These are phyloP conservation scores for Cavenderia fasciculata DNA, from an alignment of 78 protist genomes.

Conservation along the genomic window DNA sequence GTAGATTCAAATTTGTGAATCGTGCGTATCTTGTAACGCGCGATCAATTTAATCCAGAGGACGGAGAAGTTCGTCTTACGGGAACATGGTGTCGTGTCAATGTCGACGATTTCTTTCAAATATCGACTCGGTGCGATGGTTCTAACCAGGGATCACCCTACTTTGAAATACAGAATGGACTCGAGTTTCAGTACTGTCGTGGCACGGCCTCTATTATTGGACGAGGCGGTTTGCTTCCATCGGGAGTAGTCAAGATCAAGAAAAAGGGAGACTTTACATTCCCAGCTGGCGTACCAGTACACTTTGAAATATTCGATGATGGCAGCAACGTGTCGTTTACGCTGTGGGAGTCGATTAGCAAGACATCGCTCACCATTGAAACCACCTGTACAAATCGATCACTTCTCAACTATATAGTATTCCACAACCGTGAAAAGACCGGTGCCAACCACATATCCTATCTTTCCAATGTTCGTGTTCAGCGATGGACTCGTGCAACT, in stretches of 20 bases:
- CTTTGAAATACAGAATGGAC: conserved; percentile 45
- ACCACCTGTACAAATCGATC: conserved; percentile 41
- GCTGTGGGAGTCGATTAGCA: conserved; percentile 25
- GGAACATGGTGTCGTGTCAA: conserved; percentile 51
- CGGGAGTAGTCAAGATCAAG: conserved; percentile 53
- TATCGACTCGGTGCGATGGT: conserved; percentile 45
- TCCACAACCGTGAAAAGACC: conserved; percentile 66
- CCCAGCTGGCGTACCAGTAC: conserved; percentile 34
- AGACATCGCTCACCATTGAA: conserved; percentile 39
- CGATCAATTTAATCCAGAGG: conserved; percentile 67
- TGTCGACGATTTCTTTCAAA: conserved; percentile 58
- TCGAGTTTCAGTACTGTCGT: conserved; percentile 53
- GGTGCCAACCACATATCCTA: conserved; percentile 25
- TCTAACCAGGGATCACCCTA: conserved; percentile 53
- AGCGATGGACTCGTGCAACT: conserved; percentile 51
- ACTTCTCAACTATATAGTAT: conserved; percentile 33
- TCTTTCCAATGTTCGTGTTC: conserved; percentile 21
- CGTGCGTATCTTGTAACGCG: conserved; percentile 22
- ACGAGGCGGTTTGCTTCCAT: conserved; percentile 50
- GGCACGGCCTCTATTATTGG: conserved; percentile 64
- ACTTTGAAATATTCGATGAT: conserved; percentile 60
- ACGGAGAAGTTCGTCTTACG: conserved; percentile 47
- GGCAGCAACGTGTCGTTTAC: conserved; percentile 52
- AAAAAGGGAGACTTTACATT: conserved; percentile 54
- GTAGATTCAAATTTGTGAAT: conserved; percentile 42